A percentile compares a stretch with the other conserved stretches of the same genome.
Conservation (phyloP, 2,329 filamentous ascomycete genomes). For the Apiospora hydei region DNA sequence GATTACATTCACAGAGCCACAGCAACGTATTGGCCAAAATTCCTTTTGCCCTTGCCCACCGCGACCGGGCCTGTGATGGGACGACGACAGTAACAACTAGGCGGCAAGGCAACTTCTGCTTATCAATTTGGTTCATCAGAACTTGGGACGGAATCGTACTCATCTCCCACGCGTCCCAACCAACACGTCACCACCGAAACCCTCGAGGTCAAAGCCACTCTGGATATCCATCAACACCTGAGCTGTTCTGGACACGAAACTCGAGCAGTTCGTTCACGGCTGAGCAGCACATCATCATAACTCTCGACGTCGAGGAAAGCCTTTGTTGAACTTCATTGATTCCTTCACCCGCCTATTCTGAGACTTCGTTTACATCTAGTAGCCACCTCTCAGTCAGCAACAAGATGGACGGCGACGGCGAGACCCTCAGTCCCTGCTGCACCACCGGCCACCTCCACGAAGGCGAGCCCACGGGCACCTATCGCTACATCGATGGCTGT, state of each 20-base stretch:
- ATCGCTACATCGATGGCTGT: neutral
- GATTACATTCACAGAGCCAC: neutral
- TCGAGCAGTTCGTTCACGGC: neutral
- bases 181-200: no score
- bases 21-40: neutral
- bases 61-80: neutral
- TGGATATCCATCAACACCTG: neutral
- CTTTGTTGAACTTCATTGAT: neutral
- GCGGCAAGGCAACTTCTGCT: neutral
- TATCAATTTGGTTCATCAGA: neutral
- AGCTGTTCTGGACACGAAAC: neutral
- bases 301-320: neutral
- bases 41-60: neutral
- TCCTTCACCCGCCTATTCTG: neutral
- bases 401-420: neutral
- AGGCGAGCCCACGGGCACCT: neutral
- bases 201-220: no score
- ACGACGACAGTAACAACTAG: neutral
- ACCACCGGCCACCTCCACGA: constrained; percentile 24
- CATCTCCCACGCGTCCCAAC: no score
- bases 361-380: neutral
- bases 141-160: neutral
- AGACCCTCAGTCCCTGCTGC: constrained; percentile 20
- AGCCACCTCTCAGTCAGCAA: no score
- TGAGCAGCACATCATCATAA: neutral